Evolutionary conservation across 148 eudicot genomes (phyloP).

Genomic region (Diospyros kaki): DNA sequence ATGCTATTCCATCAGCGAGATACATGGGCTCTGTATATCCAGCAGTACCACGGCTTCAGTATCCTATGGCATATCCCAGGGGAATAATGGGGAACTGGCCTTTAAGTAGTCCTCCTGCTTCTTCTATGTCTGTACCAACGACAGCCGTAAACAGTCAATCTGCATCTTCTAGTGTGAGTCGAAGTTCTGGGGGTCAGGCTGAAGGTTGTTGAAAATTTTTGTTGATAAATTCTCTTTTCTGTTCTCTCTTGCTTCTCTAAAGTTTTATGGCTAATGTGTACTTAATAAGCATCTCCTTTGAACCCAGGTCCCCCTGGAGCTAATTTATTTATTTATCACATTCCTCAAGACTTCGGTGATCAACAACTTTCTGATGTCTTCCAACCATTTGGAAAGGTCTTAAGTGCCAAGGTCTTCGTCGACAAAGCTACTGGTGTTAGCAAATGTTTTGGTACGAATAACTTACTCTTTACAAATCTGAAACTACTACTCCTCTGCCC

Average conservation of each 20-base stretch:
- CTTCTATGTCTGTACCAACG: constrained; percentile 47
- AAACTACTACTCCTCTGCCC: constrained; percentile 1
- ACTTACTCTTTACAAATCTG: constrained; percentile 4
- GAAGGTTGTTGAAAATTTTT: constrained; percentile 54
- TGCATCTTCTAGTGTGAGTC: constrained; percentile 62
- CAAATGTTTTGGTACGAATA: constrained; percentile 85
- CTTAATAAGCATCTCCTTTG: constrained; percentile 1
- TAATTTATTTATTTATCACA: constrained; percentile 93
- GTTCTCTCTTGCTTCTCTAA: background rate
- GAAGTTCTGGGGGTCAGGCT: constrained; percentile 60
- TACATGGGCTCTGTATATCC: constrained; percentile 63
- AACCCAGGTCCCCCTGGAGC: constrained; percentile 89
- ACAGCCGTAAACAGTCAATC: constrained; percentile 49
- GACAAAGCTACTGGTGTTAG: constrained; percentile 89
- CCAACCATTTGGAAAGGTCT: constrained; percentile 70
- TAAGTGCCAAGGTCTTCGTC: constrained; percentile 94
- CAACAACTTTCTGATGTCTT: constrained; percentile 78
- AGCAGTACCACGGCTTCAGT: constrained; percentile 53
- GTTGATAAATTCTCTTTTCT: background rate
- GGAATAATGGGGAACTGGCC: constrained; percentile 66
- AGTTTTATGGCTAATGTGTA: background rate
- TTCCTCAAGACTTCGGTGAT: constrained; percentile 95
- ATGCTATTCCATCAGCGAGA: constrained; percentile 33
- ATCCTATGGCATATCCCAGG: constrained; percentile 65
- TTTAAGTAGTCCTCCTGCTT: constrained; percentile 31